Base-by-base conservation (phyloP, 225 moss, liverwort and hornwort species). In the Climacium dendroides region DNA sequence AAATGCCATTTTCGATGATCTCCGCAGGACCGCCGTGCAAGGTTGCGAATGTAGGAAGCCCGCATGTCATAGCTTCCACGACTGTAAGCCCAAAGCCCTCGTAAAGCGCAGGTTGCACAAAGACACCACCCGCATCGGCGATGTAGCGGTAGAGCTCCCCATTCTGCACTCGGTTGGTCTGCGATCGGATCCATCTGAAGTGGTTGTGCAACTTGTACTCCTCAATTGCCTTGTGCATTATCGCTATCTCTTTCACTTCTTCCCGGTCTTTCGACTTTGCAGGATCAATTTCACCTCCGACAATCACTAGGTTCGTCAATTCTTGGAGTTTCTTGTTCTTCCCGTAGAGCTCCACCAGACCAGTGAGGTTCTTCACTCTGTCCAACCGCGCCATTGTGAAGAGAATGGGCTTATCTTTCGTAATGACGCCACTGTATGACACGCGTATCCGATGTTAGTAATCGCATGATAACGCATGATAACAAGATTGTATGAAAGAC, bases 311-410 rank as follows among this genome's bases (percentile, higher is more conserved):
- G 85, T 96, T 91, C 4, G 93, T 87, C 61, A 95, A 50, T 67
- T 96, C 94, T 81, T 92, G 89, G 2, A 98, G 94, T 86, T 84
- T 79, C 87, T 95, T 91, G 86, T 90, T 95, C 90, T 94, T 90
- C 28, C 95, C 98, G 82, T 91, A 98, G 85, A 94, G 92, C 81
- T 96, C 96, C 61, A 95, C 86, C 48, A 98, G 92, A 2, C 98
- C 96, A 7, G 94, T 92, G 89, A 98, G 91, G 87, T 98, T 98
- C 86, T 98, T 98, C 52, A 98, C 98, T 87, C 95, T 89, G 85
- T 98, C 98, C 79, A 98, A 86, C 23, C 98, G 94, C 45, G 98
- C 98, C 98, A 98, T 98, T 26, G 98, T 96, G 83, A 98, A 98
- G 29, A 98, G 88, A 28, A 98, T 96, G 10, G 98, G 98, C 91